Conservation (phyloP, 2,329 filamentous ascomycete species). For the Paracoccidioides lutzii region DNA sequence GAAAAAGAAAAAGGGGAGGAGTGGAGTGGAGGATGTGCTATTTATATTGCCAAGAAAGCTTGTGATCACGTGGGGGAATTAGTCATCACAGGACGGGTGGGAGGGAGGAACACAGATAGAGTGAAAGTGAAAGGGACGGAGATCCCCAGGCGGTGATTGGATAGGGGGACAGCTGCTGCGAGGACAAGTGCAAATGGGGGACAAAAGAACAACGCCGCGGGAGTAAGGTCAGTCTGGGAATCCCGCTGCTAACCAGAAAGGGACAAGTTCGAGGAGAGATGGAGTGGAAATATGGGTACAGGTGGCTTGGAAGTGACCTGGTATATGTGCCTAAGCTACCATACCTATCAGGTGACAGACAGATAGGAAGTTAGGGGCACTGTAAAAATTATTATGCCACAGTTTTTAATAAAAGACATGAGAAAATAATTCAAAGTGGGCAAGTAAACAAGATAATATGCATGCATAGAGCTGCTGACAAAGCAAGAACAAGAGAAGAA, state of each 20-base stretch:
- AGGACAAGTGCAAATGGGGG: no score
- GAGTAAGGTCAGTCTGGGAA: neutral
- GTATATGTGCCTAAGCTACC: neutral
- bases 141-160: neutral
- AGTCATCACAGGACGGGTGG: constrained; percentile 11
- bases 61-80: constrained; percentile 26
- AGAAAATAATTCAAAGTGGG: no score
- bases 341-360: neutral
- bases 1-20: constrained; percentile 26
- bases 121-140: neutral
- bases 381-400: neutral
- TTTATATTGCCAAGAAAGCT: constrained; percentile 34
- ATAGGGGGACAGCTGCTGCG: neutral
- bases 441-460: no score
- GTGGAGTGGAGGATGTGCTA: constrained; percentile 20
- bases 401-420: neutral
- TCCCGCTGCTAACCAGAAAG: constrained; percentile 1
- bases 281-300: neutral
- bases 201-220: neutral
- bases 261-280: neutral
- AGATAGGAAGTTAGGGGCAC: neutral
- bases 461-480: no score
- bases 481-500: no score
- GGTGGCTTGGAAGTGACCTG: neutral
- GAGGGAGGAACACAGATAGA: constrained; percentile 4